Evolutionary conservation across 192 early-diverging fungal genomes (phyloP), one percentile per base, ranked within the genome.

Genomic region (Coemansia sp.): DNA sequence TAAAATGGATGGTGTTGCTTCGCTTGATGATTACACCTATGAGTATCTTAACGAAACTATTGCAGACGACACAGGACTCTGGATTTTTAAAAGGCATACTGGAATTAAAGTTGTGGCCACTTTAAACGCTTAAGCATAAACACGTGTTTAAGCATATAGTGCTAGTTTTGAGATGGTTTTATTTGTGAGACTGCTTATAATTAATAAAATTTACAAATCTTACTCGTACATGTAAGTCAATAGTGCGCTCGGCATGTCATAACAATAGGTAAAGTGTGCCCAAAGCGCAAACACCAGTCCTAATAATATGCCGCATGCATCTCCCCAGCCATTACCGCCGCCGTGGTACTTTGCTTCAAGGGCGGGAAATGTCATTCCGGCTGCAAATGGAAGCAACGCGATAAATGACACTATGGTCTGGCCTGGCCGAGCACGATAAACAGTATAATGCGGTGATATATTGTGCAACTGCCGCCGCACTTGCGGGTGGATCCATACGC

Each of bases 241-340:
- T 23, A 69, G 19, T 14, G 68, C 68, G 11, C 57, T 55, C 0
- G 64, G 44, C 46, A 80, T 53, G 40, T 73, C 67, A 60, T 62
- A 36, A 60, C 76, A 73, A 22, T 79, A 79, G 11, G 73, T 50
- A 2, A 71, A 10, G 26, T 79, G 77, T 10, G 40, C 77, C 77
- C 71, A 74, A 6, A 74, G 47, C 14, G 68, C 71, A 67, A 73
- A 73, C 2, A 60, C 12, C 12, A 57, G 58, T 3, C 77, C 77
- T 3, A 68, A 22, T 8, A 79, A 19, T 36, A 62, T 34, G 47
- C 77, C 60, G 47, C 61, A 60, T 4, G 63, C 65, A 25, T 60
- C 64, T 11, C 67, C 66, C 77, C 77, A 79, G 60, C 77, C 77
- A 19, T 59, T 59, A 25, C 68, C 77, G 17, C 67, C 68, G 51